phyloP scores from a whole-genome alignment of 352 stramenopile genomes.

The Globisporangium cystogenes region DNA sequence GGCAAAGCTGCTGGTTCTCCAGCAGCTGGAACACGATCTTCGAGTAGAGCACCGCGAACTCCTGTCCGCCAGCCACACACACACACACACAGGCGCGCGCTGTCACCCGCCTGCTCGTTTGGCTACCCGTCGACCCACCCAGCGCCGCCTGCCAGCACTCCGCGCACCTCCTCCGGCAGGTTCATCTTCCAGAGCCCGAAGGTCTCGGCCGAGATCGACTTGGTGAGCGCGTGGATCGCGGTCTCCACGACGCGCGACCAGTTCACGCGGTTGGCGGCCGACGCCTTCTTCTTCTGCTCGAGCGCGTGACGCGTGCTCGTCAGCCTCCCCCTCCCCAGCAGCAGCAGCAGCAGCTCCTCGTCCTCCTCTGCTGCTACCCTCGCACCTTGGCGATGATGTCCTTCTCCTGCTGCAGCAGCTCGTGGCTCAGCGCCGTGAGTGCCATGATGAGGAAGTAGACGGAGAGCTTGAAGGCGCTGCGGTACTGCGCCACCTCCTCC shows the following conservation, averaged over 20 bases:
- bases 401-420: constrained; percentile 50
- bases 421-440: constrained; percentile 39
- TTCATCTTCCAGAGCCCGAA: constrained; percentile 81
- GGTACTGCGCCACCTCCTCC: constrained; percentile 34
- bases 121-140: too few species aligned
- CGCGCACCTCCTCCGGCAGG: constrained; percentile 60
- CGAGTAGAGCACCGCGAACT: constrained; percentile 74
- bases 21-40: constrained; percentile 63
- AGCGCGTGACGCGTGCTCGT: not conserved
- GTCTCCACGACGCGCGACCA: constrained; percentile 66
- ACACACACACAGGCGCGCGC: too few species aligned
- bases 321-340: not conserved
- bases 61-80: constrained; percentile 19
- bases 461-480: constrained; percentile 57
- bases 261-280: constrained; percentile 35
- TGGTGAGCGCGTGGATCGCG: constrained; percentile 47
- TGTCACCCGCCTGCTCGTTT: too few species aligned
- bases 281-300: constrained; percentile 33
- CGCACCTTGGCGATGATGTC: constrained; percentile 49
- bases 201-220: constrained; percentile 53
- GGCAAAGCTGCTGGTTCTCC: constrained; percentile 55
- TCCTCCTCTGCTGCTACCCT: too few species aligned
- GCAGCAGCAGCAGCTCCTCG: too few species aligned
- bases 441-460: constrained; percentile 73
- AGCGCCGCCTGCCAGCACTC: too few species aligned